Evolutionary conservation across 2,329 filamentous ascomycete species (phyloP).

Genomic region (Trichoderma pleuroti): DNA sequence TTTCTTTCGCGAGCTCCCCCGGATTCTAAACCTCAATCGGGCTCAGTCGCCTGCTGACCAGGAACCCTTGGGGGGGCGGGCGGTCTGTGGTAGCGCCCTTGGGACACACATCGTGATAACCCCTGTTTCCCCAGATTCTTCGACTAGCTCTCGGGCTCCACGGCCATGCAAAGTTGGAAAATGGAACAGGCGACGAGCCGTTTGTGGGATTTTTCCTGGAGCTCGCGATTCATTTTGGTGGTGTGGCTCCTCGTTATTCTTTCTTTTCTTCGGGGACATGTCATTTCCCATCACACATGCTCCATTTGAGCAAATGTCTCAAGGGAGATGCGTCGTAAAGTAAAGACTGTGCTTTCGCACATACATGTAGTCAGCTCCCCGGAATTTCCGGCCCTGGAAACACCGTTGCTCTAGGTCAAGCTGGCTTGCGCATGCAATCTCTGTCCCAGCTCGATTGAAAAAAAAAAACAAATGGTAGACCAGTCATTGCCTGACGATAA

Average conservation of each 20-base stretch:
- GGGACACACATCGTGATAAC: conserved; percentile 28
- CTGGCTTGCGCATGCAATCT: neutral
- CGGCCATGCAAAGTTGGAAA: conserved; percentile 5
- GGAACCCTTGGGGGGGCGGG: conserved; percentile 24
- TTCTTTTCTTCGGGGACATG: neutral
- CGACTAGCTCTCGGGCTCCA: conserved; percentile 1
- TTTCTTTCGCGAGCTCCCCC: conserved; percentile 8
- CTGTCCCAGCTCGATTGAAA: neutral
- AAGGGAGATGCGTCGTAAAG: neutral
- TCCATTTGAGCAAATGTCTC: neutral
- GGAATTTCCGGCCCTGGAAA: neutral
- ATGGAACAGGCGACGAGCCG: neutral
- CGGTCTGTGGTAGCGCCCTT: conserved; percentile 26
- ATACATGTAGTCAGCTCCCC: neutral
- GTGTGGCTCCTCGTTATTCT: neutral
- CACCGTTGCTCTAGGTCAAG: neutral
- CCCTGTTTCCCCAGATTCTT: conserved; percentile 36
- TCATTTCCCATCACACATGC: neutral
- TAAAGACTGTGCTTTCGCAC: neutral
- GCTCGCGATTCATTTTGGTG: neutral
- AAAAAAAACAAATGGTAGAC: neutral
- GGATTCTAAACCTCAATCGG: conserved; percentile 22
- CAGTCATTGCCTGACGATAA: neutral
- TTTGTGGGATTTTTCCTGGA: neutral
- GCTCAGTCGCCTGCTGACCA: conserved; percentile 26